phyloP scores from a whole-genome alignment of 2,329 filamentous ascomycete species.

The Fusarium sp. region DNA sequence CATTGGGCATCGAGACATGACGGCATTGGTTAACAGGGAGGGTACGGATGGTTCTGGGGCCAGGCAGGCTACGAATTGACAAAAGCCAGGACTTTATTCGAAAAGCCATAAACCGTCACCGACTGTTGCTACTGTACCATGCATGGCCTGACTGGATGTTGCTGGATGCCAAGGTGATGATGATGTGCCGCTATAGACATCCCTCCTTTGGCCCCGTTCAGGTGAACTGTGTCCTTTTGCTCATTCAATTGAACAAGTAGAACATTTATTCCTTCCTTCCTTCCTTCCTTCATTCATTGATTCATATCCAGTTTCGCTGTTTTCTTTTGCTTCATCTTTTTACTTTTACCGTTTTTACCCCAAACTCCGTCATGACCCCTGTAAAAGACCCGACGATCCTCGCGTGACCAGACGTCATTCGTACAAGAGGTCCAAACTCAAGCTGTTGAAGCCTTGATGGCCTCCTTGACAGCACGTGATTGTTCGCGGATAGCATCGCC shows the following conservation, averaged over 20 bases:
- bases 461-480: constrained; percentile 42
- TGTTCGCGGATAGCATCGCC: constrained; percentile 42
- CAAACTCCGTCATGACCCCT: constrained; percentile 6
- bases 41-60: background rate
- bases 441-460: constrained; percentile 19
- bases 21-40: background rate
- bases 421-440: background rate
- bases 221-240: background rate
- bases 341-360: background rate
- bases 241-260: background rate
- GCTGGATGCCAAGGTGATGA: background rate
- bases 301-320: no score
- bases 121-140: background rate
- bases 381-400: constrained; percentile 7
- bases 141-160: background rate
- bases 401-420: constrained; percentile 24
- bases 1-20: constrained; percentile 6
- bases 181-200: background rate
- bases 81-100: constrained; percentile 1
- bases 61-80: background rate
- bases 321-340: no score
- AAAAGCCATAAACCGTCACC: background rate
- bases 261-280: background rate
- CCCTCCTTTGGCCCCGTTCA: background rate
- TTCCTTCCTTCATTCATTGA: background rate